Conservation (phyloP, 1,139 yeast species). For the Magnusiomyces magnusii region DNA sequence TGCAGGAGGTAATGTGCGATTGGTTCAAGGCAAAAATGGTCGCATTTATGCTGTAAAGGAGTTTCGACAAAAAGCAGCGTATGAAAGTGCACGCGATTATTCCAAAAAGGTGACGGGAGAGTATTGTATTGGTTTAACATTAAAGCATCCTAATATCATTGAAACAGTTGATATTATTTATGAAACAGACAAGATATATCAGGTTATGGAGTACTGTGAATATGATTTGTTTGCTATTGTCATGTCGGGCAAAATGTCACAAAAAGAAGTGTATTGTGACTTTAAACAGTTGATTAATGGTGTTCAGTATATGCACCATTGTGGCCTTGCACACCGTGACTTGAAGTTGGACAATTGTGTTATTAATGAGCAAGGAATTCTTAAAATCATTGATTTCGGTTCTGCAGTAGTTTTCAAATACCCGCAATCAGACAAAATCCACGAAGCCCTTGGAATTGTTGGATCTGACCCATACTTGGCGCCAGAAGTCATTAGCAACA, state of each 20-base stretch:
- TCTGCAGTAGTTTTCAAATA: conserved; percentile 90
- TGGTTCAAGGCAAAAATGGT: conserved; percentile 60
- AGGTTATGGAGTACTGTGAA: conserved; percentile 94
- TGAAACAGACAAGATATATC: conserved; percentile 79
- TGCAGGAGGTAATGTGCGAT: conserved; percentile 87
- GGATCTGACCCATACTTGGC: conserved; percentile 94
- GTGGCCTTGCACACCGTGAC: conserved; percentile 90
- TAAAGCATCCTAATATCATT: conserved; percentile 84
- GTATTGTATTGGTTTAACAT: conserved; percentile 87
- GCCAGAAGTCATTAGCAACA: conserved; percentile 79
- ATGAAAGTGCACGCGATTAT: conserved; percentile 77
- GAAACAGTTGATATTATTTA: conserved; percentile 88
- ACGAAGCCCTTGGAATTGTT: conserved; percentile 83
- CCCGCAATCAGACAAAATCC: conserved; percentile 74
- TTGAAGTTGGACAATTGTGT: conserved; percentile 92
- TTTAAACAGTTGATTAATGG: conserved; percentile 82
- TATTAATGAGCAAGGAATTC: conserved; percentile 73
- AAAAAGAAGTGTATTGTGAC: conserved; percentile 82
- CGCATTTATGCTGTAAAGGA: conserved; percentile 87
- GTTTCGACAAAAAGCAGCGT: conserved; percentile 68
- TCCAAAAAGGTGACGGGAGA: conserved; percentile 93
- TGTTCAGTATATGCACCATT: conserved; percentile 72
- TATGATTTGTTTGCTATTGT: conserved; percentile 90
- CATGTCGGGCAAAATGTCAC: conserved; percentile 87
- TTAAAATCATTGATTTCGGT: conserved; percentile 88